Evolutionary conservation across 805 yeast species (phyloP).

Genomic region (Yamadazyma olivae): DNA sequence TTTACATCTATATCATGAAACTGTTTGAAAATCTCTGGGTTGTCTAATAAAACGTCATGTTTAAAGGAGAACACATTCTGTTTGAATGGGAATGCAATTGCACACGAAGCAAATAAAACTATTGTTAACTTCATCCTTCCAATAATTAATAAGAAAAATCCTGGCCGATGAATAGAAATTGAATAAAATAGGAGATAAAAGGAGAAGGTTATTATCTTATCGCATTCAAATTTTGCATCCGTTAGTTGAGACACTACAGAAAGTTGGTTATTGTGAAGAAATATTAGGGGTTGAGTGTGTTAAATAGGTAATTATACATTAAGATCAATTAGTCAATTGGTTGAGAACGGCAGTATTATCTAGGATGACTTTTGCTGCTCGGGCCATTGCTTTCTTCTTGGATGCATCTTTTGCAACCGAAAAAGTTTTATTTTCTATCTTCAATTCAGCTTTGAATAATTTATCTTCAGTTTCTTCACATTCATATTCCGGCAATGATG

Average conservation of each 20-base stretch:
- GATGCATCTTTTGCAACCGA: slow-evolving; percentile 32
- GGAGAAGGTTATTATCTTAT: too few species aligned
- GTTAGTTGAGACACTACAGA: too few species aligned
- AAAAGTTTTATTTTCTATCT: slow-evolving; percentile 24
- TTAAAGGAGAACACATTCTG: slow-evolving; percentile 8
- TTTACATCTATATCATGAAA: slow-evolving; percentile 4
- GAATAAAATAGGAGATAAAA: too few species aligned
- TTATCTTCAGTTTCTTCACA: slow-evolving; percentile 21
- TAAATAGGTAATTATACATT: too few species aligned
- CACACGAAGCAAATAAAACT: neutral
- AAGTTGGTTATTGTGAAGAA: too few species aligned
- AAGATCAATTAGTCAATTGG: neutral
- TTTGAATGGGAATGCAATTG: slow-evolving; percentile 1
- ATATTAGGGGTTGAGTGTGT: too few species aligned
- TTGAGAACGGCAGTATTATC: slow-evolving; percentile 12
- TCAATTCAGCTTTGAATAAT: slow-evolving; percentile 25
- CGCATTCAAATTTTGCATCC: too few species aligned
- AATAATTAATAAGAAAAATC: too few species aligned
- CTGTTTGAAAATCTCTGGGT: slow-evolving; percentile 10
- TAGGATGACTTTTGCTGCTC: slow-evolving; percentile 38
- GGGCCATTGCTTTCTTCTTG: slow-evolving; percentile 38
- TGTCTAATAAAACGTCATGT: slow-evolving; percentile 8
- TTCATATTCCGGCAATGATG: slow-evolving; percentile 32
- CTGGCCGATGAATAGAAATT: too few species aligned
- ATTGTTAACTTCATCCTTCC: too few species aligned